Evolutionary conservation across 2,329 filamentous ascomycete genomes (phyloP), one percentile per base, ranked within the genome.

Genomic region (Westerdykella sp.): DNA sequence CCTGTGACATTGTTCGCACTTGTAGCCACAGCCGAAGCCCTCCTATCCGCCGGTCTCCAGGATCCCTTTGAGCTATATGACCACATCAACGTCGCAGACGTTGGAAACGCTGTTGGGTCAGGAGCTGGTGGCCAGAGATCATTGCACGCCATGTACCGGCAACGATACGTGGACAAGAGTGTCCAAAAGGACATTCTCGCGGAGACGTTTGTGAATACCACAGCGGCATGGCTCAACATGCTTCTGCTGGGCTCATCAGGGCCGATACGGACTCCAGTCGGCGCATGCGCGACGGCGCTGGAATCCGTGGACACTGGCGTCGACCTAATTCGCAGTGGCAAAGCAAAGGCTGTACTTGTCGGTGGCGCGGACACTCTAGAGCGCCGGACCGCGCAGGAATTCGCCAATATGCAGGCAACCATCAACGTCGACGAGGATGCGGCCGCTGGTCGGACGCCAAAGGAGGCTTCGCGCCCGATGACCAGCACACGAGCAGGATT

Each of bases 151-250:
- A 57, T 70, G 44, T 65, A 58, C 45, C 50, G 50, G 6, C 50
- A 63, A 10, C 42, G 56, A 9, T 67, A 49, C 42, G 46, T 67
- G 1, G 66, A 67, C 15, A 45, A 49, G 3, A 43, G 49, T 0
- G 56, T 67, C 0, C 59, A 65, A 40, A 63, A 49, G 39, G 66
- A 71, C 37, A 55, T 65, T 12, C 44, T 70, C 1, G 50, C 54
- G 3, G 68, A 71, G 16, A 57, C 65, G 0, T 69, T 65, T 44
- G 36, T 62, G 31, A 69, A 68, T 48, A 63, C 68, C 0, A 49
- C 51, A 0, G 54, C 48, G 1, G 67, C 68, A 1, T 70, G 68
- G 68, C 45, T 66, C n/a, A 70, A 71, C 39, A 70, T 71, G 68
- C 60, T 71, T 10, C 55, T 70, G n/a, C 52, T 67, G n/a, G 52